Evolutionary conservation across 2,329 filamentous ascomycete species (phyloP).

Genomic region (Akanthomyces uredinophilus): DNA sequence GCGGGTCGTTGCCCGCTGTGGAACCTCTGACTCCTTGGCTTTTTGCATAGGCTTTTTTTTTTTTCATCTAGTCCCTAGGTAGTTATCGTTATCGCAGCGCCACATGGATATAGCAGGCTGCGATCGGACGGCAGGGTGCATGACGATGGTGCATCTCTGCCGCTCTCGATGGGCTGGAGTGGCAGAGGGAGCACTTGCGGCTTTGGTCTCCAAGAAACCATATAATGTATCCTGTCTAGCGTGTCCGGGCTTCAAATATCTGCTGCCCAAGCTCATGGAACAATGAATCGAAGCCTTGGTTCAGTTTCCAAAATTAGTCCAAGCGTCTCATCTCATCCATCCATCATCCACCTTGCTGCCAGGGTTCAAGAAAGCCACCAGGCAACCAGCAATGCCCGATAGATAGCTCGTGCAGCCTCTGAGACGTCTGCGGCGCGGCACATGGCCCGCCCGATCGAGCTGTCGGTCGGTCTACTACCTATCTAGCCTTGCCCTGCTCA

Average conservation of each 20-base stretch:
- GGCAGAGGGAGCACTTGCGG: too few species aligned
- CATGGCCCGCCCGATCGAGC: not conserved
- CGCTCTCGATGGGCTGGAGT: too few species aligned
- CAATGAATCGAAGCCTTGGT: too few species aligned
- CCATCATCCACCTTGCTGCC: not conserved
- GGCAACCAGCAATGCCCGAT: not conserved
- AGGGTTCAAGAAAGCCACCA: not conserved
- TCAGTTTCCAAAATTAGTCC: not conserved
- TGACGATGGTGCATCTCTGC: too few species aligned
- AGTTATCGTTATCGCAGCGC: not conserved
- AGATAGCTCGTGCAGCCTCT: not conserved
- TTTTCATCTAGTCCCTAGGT: too few species aligned
- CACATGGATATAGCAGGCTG: too few species aligned
- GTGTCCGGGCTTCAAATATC: too few species aligned
- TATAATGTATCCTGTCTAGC: too few species aligned
- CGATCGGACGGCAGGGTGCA: too few species aligned
- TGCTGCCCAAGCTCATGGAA: too few species aligned
- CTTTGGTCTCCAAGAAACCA: too few species aligned
- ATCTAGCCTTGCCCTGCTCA: not conserved
- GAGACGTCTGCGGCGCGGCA: not conserved
- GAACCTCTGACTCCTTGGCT: slow-evolving; percentile 1
- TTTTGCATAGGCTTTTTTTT: not conserved
- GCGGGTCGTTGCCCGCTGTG: slow-evolving; percentile 14
- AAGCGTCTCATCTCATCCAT: not conserved
- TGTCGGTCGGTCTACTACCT: not conserved